These are phyloP conservation scores for Mycena rosella DNA, from an alignment of 768 basidiomycete species.

Conservation along the genomic window DNA sequence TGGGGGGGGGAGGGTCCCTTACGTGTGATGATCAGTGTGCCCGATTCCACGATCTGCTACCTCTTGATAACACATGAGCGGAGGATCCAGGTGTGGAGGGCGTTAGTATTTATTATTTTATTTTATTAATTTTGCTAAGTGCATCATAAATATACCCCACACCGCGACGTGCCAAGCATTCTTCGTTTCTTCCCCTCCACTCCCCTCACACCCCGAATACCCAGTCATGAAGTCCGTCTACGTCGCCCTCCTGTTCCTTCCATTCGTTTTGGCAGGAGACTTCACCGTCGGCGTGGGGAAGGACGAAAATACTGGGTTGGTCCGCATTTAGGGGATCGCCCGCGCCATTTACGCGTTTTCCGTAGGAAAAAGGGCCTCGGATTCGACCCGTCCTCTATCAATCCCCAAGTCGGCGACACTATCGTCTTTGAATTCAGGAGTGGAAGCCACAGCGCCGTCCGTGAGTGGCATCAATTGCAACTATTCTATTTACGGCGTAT, in stretches of 20 bases:
- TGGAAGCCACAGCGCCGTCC: constrained; percentile 54
- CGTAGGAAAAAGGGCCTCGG: constrained; percentile 55
- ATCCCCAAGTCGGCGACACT: constrained; percentile 49
- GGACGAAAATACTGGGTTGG: constrained; percentile 56
- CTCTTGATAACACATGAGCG: too few species aligned
- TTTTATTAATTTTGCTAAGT: too few species aligned
- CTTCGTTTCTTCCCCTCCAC: background rate
- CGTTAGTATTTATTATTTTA: too few species aligned
- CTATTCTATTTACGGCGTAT: too few species aligned
- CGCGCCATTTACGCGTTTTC: constrained; percentile 6
- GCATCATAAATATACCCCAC: too few species aligned
- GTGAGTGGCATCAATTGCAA: constrained; percentile 50
- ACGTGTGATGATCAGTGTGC: too few species aligned
- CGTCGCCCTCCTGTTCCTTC: constrained; percentile 31
- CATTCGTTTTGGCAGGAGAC: constrained; percentile 45
- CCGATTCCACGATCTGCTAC: too few species aligned
- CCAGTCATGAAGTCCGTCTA: constrained; percentile 15
- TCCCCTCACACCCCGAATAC: background rate
- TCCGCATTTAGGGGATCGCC: background rate
- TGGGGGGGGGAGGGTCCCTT: too few species aligned
- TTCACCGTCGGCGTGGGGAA: constrained; percentile 56
- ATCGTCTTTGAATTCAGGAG: constrained; percentile 55
- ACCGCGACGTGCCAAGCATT: background rate
- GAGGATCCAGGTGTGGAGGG: too few species aligned
- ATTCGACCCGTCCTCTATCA: constrained; percentile 56